Evolutionary conservation across 2,329 filamentous ascomycete species (phyloP).

Genomic region (Fonsecaea erecta): DNA sequence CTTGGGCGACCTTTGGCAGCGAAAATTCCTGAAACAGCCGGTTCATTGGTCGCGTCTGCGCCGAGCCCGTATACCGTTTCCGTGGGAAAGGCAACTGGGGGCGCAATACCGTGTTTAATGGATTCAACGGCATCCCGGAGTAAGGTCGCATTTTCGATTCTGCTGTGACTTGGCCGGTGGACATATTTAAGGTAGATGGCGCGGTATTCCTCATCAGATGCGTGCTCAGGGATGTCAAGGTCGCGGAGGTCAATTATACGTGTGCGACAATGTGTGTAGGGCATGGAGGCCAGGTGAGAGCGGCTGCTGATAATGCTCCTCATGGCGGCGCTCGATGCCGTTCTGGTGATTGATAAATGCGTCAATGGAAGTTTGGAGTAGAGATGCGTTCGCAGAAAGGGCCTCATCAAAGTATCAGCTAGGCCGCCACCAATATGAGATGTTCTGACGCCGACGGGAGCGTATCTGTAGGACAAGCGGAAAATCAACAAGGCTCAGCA

Average conservation of each 20-base stretch:
- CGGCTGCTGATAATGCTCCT: conserved; percentile 16
- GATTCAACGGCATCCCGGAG: conserved; percentile 34
- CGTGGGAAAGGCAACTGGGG: conserved; percentile 90
- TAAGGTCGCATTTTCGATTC: conserved; percentile 20
- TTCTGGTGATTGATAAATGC: neutral
- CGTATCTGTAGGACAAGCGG: neutral
- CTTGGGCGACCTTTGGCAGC: conserved; percentile 85
- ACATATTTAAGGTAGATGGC: conserved; percentile 29
- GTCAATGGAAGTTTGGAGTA: neutral
- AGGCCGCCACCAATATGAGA: conserved; percentile 11
- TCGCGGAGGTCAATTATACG: conserved; percentile 30
- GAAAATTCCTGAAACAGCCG: conserved; percentile 89
- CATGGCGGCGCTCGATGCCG: conserved; percentile 18
- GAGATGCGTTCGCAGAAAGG: conserved; percentile 4
- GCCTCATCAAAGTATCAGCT: conserved; percentile 5
- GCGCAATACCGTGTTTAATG: conserved; percentile 34
- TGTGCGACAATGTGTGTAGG: conserved; percentile 36
- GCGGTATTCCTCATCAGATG: conserved; percentile 34
- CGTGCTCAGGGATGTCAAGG: conserved; percentile 32
- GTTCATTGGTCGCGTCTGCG: conserved; percentile 88
- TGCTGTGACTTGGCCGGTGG: neutral
- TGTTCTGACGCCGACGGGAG: neutral
- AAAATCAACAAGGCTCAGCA: conserved; percentile 16
- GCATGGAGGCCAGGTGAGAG: conserved; percentile 17
- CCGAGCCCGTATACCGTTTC: conserved; percentile 97